These are phyloP conservation scores for Ogataea minuta DNA, from an alignment of 805 yeast species.

Conservation along the genomic window DNA sequence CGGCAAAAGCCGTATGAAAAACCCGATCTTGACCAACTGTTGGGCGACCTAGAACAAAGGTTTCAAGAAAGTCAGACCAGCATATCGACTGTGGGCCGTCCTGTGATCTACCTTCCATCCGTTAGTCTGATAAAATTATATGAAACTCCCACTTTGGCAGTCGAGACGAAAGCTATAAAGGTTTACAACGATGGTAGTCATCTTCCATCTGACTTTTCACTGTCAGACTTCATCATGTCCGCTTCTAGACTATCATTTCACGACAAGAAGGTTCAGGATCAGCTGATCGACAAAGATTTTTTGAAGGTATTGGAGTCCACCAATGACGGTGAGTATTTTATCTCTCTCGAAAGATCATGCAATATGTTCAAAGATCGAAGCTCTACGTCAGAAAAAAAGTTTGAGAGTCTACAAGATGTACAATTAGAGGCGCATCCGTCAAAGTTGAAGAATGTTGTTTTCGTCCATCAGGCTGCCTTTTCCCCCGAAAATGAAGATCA, in stretches of 20 bases:
- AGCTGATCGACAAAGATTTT: not conserved
- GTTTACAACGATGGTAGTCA: conserved; percentile 1
- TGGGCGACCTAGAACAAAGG: not conserved
- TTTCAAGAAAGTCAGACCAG: not conserved
- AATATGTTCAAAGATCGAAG: conserved; percentile 1
- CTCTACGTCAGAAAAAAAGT: conserved; percentile 8
- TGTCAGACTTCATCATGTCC: conserved; percentile 2
- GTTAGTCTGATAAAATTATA: not conserved
- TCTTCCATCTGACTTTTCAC: not conserved
- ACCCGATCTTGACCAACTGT: not conserved
- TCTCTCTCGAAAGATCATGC: not conserved
- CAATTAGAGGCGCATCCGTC: too few relatives aligned
- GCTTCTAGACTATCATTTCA: not conserved
- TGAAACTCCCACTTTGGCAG: not conserved
- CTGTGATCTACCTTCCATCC: conserved; percentile 1
- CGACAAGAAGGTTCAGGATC: not conserved
- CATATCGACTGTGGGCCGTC: conserved; percentile 1
- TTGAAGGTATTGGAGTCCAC: not conserved
- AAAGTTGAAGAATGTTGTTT: conserved; percentile 14
- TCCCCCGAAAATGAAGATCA: conserved; percentile 3
- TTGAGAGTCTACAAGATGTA: not conserved
- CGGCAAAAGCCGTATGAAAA: too few relatives aligned
- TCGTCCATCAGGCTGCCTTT: conserved; percentile 17
- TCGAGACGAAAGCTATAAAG: not conserved
- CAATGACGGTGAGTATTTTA: not conserved